Percentiles rank a stretch among this genome's conserved stretches.
phyloP scores from a whole-genome alignment of 768 basidiomycete species.

The Filobasidium floriforme region DNA sequence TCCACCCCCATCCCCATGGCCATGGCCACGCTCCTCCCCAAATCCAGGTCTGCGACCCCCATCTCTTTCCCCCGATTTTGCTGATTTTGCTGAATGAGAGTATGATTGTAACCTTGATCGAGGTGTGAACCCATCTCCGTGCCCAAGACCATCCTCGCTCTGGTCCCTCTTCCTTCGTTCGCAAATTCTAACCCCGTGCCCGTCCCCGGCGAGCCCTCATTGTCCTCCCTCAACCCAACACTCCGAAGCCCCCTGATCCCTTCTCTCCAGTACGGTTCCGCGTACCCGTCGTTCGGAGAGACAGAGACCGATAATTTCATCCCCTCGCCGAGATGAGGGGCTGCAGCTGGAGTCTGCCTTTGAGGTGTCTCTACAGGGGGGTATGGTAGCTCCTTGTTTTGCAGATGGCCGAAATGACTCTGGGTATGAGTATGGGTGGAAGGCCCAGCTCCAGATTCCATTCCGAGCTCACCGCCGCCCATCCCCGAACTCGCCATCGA shows the following conservation, averaged over 20 bases:
- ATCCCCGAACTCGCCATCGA: too few species aligned
- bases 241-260: background rate
- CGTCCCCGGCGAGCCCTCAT: background rate
- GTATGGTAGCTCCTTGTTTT: too few species aligned
- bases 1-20: slow-evolving; percentile 9
- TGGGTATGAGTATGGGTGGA: too few species aligned
- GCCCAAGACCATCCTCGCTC: background rate
- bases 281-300: background rate
- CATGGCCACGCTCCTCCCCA: slow-evolving; percentile 7
- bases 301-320: background rate
- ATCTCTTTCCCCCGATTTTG: background rate
- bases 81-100: background rate
- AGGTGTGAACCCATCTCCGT: background rate
- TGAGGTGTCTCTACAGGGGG: too few species aligned
- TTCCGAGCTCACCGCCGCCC: too few species aligned
- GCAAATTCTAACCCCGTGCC: background rate
- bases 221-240: background rate
- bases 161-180: background rate
- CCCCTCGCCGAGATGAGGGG: too few species aligned
- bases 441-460: too few species aligned
- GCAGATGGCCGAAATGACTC: too few species aligned
- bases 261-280: background rate
- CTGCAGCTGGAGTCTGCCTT: too few species aligned
- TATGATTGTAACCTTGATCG: too few species aligned
- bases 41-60: background rate